phyloP scores from a whole-genome alignment of 1,284 basidiomycete species.

The Golubevia sp. region DNA sequence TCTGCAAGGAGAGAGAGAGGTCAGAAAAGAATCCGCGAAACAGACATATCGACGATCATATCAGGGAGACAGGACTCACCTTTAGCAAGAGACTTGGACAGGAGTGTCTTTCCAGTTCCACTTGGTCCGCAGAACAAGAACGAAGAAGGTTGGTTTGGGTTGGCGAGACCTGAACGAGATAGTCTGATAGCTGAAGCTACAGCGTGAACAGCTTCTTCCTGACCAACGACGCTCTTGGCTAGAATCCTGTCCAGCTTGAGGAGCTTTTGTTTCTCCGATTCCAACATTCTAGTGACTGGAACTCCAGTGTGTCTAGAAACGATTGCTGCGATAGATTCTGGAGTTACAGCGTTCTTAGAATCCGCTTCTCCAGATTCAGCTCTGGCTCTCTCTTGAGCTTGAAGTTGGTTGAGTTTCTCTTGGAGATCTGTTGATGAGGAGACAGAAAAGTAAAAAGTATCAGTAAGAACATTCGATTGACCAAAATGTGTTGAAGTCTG shows the following conservation, averaged over 20 bases:
- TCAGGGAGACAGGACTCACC: conserved; percentile 6
- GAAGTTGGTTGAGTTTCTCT: conserved; percentile 69
- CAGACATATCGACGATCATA: not conserved
- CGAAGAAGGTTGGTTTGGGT: conserved; percentile 66
- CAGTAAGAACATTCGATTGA: not conserved
- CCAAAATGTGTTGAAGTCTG: not conserved
- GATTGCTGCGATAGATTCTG: conserved; percentile 50
- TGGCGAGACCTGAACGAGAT: conserved; percentile 67
- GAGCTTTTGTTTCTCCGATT: conserved; percentile 56
- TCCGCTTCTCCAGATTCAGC: conserved; percentile 59
- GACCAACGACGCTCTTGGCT: conserved; percentile 65
- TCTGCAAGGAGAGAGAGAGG: conserved; percentile 60
- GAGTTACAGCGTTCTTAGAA: conserved; percentile 43
- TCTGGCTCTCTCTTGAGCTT: conserved; percentile 65
- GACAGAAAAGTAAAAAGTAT: not conserved
- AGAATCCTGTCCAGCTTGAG: conserved; percentile 49
- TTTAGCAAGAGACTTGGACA: conserved; percentile 63
- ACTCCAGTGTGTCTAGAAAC: conserved; percentile 59
- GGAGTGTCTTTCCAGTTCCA: conserved; percentile 68
- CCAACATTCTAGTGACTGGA: conserved; percentile 56
- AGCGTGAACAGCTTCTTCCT: conserved; percentile 67
- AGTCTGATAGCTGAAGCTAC: conserved; percentile 69
- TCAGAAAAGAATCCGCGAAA: not conserved
- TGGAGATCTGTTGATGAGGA: conserved; percentile 68
- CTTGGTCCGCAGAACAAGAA: conserved; percentile 65